Percentiles rank a stretch among this genome's conserved stretches.
phyloP scores from a whole-genome alignment of 2,329 filamentous ascomycete species.

The Aspergillus niger region DNA sequence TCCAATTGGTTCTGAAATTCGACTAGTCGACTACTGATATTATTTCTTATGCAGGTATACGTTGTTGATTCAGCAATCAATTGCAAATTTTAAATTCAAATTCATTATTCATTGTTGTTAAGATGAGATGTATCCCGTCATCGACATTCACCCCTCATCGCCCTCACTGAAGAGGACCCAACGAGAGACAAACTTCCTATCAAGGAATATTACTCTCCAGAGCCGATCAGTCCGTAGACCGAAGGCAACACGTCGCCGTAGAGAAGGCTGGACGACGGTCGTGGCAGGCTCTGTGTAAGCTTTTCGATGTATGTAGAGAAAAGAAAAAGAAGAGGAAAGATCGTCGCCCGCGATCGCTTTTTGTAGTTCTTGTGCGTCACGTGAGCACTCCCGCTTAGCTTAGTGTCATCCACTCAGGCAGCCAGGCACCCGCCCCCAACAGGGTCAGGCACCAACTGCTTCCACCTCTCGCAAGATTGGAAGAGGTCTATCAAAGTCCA shows the following conservation, averaged over 20 bases:
- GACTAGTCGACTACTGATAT: background rate
- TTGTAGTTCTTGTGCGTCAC: conserved; percentile 35
- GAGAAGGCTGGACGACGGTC: conserved; percentile 61
- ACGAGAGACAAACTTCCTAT: conserved; percentile 73
- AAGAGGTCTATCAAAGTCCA: background rate
- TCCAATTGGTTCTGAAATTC: too few relatives aligned
- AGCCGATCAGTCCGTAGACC: conserved; percentile 60
- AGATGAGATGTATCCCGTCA: conserved; percentile 59
- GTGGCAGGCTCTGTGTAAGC: conserved; percentile 68
- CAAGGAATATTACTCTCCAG: conserved; percentile 63
- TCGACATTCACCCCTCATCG: conserved; percentile 72
- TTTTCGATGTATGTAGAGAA: conserved; percentile 57
- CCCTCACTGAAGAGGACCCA: conserved; percentile 71
- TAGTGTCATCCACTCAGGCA: conserved; percentile 11
- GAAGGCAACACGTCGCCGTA: conserved; percentile 71
- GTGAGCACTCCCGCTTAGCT: conserved; percentile 30
- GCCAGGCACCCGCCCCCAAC: conserved; percentile 6
- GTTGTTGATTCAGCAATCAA: background rate
- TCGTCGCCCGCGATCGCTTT: conserved; percentile 14
- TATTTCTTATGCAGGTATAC: background rate
- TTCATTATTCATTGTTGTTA: background rate
- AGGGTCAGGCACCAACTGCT: background rate
- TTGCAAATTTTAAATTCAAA: background rate
- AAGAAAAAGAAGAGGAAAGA: conserved; percentile 27
- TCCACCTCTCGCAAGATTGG: too few relatives aligned